These are phyloP conservation scores for Salvia rosmarinus DNA, from an alignment of 257 asterid species.

Conservation along the genomic window DNA sequence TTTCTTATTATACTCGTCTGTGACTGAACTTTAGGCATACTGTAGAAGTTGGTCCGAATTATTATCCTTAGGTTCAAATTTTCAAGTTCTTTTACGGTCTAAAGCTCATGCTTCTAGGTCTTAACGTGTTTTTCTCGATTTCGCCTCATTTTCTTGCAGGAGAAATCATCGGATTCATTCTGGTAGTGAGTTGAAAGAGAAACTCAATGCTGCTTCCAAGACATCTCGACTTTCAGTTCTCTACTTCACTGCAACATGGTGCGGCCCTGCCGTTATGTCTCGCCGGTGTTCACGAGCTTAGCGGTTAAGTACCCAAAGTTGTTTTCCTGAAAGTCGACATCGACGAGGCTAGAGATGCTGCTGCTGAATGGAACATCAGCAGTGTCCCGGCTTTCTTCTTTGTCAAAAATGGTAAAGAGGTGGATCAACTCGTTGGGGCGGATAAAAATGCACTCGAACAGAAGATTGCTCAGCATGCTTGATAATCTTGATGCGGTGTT, in stretches of 20 bases:
- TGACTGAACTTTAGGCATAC: background rate
- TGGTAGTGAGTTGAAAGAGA: slow-evolving; percentile 48
- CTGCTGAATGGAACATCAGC: slow-evolving; percentile 55
- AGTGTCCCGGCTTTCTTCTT: slow-evolving; percentile 75
- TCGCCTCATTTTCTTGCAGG: slow-evolving; percentile 45
- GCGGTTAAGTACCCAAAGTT: slow-evolving; percentile 54
- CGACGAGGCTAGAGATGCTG: slow-evolving; percentile 65
- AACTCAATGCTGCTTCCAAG: slow-evolving; percentile 54
- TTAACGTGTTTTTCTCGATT: background rate
- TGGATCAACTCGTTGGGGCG: slow-evolving; percentile 63
- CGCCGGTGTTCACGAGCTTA: slow-evolving; percentile 59
- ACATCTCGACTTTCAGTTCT: slow-evolving; percentile 58
- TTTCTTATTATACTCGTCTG: background rate
- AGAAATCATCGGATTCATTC: slow-evolving; percentile 58
- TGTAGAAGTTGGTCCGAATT: no score
- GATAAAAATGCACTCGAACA: slow-evolving; percentile 54
- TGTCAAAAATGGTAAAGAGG: slow-evolving; percentile 59
- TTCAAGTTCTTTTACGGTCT: background rate
- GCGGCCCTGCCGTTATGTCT: slow-evolving; percentile 74
- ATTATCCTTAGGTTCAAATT: background rate
- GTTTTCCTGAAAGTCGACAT: slow-evolving; percentile 72
- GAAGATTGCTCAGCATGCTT: slow-evolving; percentile 61
- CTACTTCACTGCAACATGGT: slow-evolving; percentile 84
- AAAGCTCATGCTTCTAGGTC: background rate
- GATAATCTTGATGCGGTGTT: slow-evolving; percentile 10